phyloP scores from a whole-genome alignment of 2,329 filamentous ascomycete genomes.

The Emergomyces orientalis region DNA sequence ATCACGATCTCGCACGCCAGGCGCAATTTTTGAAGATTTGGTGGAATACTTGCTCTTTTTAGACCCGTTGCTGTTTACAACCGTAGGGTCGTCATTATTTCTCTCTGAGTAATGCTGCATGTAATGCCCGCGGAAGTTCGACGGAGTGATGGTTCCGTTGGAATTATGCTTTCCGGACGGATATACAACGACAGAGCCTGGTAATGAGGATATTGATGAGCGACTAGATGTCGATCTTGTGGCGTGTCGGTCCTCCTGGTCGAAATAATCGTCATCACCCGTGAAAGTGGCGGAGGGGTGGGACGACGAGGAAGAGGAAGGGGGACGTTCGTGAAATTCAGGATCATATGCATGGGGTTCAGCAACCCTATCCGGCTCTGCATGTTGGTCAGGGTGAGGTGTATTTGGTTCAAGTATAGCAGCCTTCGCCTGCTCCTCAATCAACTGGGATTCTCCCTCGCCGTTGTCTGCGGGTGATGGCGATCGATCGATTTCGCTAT shows the following conservation, averaged over 20 bases:
- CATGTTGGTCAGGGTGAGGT: background rate
- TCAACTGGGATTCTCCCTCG: background rate
- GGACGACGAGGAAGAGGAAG: slow-evolving; percentile 25
- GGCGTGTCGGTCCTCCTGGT: slow-evolving; percentile 22
- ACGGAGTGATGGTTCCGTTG: slow-evolving; percentile 15
- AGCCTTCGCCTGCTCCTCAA: background rate
- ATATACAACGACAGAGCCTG: slow-evolving; percentile 31
- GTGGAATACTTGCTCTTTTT: slow-evolving; percentile 16
- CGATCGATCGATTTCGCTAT: background rate
- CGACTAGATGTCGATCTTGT: slow-evolving; percentile 30
- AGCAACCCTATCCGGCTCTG: background rate
- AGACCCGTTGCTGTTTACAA: slow-evolving; percentile 7
- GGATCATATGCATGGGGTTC: background rate
- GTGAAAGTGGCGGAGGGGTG: slow-evolving; percentile 20
- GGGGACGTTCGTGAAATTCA: background rate
- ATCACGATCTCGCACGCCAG: slow-evolving; percentile 27
- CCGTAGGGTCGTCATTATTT: background rate
- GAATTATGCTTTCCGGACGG: slow-evolving; percentile 20
- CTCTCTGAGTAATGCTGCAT: slow-evolving; percentile 9
- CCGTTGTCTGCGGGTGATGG: background rate
- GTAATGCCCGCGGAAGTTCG: slow-evolving; percentile 17
- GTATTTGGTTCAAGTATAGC: background rate
- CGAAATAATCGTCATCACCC: slow-evolving; percentile 14
- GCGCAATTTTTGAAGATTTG: slow-evolving; percentile 18
- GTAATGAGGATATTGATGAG: slow-evolving; percentile 35